Evolutionary conservation across 2,329 filamentous ascomycete species (phyloP), one percentile per base, ranked within the genome.

Genomic region (Helotiales sp.): DNA sequence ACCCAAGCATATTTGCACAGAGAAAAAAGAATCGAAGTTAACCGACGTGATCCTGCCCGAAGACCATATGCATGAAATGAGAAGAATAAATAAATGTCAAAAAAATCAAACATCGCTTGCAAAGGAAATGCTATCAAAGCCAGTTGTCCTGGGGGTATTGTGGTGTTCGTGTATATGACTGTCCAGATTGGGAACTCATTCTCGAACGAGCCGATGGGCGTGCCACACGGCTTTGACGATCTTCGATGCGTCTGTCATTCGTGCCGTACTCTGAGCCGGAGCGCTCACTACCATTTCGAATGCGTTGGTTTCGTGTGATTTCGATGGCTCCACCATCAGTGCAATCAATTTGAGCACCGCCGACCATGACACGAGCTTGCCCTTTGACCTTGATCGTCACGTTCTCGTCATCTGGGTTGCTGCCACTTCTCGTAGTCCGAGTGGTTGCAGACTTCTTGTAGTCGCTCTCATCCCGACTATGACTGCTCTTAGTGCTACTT

Each of bases 381-480:
- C 81, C 82, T 24, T 77, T 80, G 47, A 87, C 76, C 63, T 82
- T 82, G 69, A 87, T 86, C 15, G 82, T 87, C 56, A 86, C 75
- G 60, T 86, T 82, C 34, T 86, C 82, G 54, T 82, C 79, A 52
- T 79, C 77, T 57, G 77, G 80, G 40, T 77, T 77, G 62, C 78
- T 81, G 9, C 66, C 64, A 54, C 67, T 70, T 53, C 69, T 57
- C 3, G 84, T 87, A 9, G 84, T 83, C 38, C 82, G 79, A 12
- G 84, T 87, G 0, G 84, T 84, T 27, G 81, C 82, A 54, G 83
- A 86, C 61, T 81, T 81, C 63, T 79, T 79, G 70, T 81, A 85
- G 55, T 86, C 84, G 71, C 84, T 87, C 57, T 87, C 84, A 64
- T 87, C 85, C 42, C 77, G 83, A 68, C 84, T 87, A 22, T 79